Conservation (phyloP, 1,139 yeast species). For the Suhomyces yuchorum region DNA sequence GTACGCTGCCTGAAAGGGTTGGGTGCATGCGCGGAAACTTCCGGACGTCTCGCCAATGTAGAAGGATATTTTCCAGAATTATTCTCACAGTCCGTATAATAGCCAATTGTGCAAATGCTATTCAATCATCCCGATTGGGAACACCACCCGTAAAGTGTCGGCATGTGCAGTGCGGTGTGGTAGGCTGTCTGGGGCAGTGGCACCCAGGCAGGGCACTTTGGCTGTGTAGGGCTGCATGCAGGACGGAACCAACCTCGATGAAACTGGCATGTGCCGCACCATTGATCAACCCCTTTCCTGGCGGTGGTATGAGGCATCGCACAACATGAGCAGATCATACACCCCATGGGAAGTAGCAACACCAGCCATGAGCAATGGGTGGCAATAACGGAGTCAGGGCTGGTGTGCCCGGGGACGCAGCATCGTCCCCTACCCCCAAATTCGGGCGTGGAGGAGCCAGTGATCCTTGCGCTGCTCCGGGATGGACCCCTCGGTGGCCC, state of each 20-base stretch:
- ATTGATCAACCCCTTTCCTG: conserved; percentile 1
- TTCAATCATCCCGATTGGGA: neutral
- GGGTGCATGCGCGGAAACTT: neutral
- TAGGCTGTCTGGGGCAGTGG: neutral
- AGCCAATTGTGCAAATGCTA: neutral
- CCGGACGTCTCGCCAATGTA: conserved; percentile 6
- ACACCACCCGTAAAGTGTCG: neutral
- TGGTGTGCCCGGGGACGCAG: neutral
- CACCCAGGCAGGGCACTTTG: neutral
- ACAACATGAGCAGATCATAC: neutral
- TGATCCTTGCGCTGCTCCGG: neutral
- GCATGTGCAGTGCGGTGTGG: neutral
- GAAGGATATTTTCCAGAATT: neutral
- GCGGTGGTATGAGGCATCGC: neutral
- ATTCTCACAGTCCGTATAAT: neutral
- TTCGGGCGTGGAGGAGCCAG: neutral
- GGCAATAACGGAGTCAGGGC: too few relatives aligned
- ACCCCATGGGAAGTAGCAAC: neutral
- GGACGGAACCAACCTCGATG: neutral
- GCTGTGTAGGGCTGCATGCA: neutral
- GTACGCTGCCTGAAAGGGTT: neutral
- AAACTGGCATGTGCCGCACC: conserved; percentile 5
- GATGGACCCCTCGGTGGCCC: neutral
- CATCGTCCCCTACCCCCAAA: neutral
- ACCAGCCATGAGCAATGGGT: too few relatives aligned